Evolutionary conservation across 2,329 filamentous ascomycete genomes (phyloP), one percentile per base, ranked within the genome.

Genomic region (Didymella pomorum): DNA sequence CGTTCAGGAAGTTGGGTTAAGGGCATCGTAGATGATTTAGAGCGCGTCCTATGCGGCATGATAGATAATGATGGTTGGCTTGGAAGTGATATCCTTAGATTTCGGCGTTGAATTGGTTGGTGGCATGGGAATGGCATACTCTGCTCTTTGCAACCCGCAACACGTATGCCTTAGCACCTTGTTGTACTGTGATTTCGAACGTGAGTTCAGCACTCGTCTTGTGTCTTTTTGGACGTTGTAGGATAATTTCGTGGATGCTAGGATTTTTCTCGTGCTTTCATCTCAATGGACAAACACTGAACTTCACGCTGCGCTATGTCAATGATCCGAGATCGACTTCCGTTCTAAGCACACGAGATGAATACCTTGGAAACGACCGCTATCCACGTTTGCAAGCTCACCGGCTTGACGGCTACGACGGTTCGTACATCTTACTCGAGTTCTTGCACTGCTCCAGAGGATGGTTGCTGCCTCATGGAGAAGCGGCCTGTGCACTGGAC

Each of bases 81-180:
- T 33, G 23, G 16, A 49, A 25, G 46, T 21, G 46, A 49, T 49
- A 49, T 49, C 46, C 46, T 41, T 29, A 29, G 33, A 29, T 41
- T 41, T 29, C 16, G 46, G 46, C 46, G 46, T 49, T 49, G 46
- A 31, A 31, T 31, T 3, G 29, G 20, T 18, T 33, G 25, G 26
- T 25, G 16, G 28, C 31, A 18, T 18, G 23, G 46, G 23, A 49
- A 39, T 49, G 33, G 23, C 11, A 49, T 28, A 49, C 46, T 49
- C 46, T 41, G 35, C 46, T 49, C 46, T 21, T 26, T 49, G 28
- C 44, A 46, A 7, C 7, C 16, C 28, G 23, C 18, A 18, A 39
- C 10, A 39, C 7, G 8, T 20, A 1, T 39, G 18, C n/a, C 7
- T 8, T 7, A 18, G 29, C 16, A 2, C 31, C n/a, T n/a, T n/a